Conservation (phyloP, 2,329 filamentous ascomycete species). For the Geosmithia morbida region DNA sequence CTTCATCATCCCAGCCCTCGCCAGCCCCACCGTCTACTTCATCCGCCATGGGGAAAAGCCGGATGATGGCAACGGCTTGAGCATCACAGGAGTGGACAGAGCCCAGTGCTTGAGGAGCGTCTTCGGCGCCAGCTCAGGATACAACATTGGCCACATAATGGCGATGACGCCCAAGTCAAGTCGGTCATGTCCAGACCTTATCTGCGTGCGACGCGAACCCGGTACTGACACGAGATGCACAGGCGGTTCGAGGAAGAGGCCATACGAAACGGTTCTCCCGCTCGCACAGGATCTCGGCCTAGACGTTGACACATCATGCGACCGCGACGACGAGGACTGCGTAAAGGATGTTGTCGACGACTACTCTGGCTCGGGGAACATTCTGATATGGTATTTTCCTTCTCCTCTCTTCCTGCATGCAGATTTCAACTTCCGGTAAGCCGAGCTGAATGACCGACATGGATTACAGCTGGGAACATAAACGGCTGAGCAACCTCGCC, state of each 20-base stretch:
- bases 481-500: conserved; percentile 34
- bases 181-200: conserved; percentile 8
- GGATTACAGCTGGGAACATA: conserved; percentile 40
- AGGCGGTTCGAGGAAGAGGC: conserved; percentile 37
- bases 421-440: background rate
- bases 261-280: conserved; percentile 41
- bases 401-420: background rate
- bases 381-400: conserved; percentile 33
- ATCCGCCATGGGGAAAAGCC: conserved; percentile 54
- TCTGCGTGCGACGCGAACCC: background rate
- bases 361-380: conserved; percentile 36
- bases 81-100: conserved; percentile 32
- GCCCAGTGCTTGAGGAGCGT: conserved; percentile 44
- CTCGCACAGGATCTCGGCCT: conserved; percentile 40
- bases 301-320: conserved; percentile 38
- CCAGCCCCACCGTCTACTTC: conserved; percentile 24
- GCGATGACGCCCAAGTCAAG: conserved; percentile 35
- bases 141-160: conserved; percentile 44
- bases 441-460: background rate
- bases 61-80: conserved; percentile 32
- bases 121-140: conserved; percentile 34
- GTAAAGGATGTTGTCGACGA: conserved; percentile 32
- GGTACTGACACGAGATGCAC: background rate
- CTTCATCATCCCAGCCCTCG: conserved; percentile 37
- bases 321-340: conserved; percentile 38